These are phyloP conservation scores for Ephemerocybe angulata DNA, from an alignment of 768 basidiomycete species.

Conservation along the genomic window DNA sequence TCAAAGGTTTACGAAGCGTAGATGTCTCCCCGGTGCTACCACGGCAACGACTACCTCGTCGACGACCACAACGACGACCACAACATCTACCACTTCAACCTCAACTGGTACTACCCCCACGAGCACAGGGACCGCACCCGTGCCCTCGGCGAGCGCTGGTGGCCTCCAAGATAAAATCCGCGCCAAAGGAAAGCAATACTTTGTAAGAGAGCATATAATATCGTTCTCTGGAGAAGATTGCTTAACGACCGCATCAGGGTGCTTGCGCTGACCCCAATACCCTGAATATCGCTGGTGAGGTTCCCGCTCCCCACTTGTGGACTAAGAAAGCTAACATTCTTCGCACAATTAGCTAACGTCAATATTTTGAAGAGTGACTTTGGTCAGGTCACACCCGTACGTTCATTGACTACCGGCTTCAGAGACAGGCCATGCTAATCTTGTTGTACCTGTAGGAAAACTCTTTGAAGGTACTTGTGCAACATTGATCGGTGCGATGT, in stretches of 20 bases:
- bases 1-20: background rate
- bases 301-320: too few species aligned
- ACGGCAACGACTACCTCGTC: constrained; percentile 12
- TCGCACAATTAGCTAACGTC: constrained; percentile 32
- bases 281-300: constrained; percentile 28
- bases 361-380: constrained; percentile 33
- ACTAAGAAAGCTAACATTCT: too few species aligned
- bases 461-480: constrained; percentile 35
- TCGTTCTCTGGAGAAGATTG: background rate
- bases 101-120: constrained; percentile 7
- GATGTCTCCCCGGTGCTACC: constrained; percentile 12
- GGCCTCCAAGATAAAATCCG: constrained; percentile 23
- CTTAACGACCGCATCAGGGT: constrained; percentile 11
- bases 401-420: too few species aligned
- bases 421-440: background rate
- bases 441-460: constrained; percentile 28
- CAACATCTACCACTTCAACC: constrained; percentile 8
- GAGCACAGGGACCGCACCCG: constrained; percentile 1
- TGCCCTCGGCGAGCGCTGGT: constrained; percentile 14
- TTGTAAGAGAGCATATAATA: constrained; percentile 19
- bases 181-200: constrained; percentile 32
- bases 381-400: constrained; percentile 36
- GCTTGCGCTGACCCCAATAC: constrained; percentile 25
- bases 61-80: constrained; percentile 5
- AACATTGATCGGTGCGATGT: background rate